Base-by-base conservation (phyloP, 805 yeast genomes). In the Danielia reshetovae region DNA sequence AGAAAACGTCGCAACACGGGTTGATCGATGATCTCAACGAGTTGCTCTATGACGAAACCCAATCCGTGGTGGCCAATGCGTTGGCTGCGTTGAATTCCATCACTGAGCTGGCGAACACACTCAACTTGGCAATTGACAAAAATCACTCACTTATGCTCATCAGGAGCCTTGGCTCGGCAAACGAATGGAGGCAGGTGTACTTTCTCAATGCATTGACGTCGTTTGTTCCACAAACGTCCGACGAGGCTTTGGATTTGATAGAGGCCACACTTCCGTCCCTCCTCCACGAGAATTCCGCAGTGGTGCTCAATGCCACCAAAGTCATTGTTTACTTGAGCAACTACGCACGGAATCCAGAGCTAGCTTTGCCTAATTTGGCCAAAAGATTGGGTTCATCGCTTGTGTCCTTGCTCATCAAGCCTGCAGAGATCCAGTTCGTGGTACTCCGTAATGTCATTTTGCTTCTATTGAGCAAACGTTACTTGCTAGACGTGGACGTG, bases 341-440 rank as follows among this genome's bases (percentile, higher is more conserved):
- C 55, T 90, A 85, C 55, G 78, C 82, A 11, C 70, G 70, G 17
- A 65, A 66, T 32, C 68, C 81, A 1, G 77, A 72, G 19, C 70
- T 72, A 22, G 67, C 69, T n/a, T 52, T 84, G 4, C 81, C 85
- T 1, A 49, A 62, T 2, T 56, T 81, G 12, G 68, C 79, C 6
- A 70, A 72, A 36, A 63, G 81, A 40, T 60, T 87, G 32, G 85
- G 93, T 0, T 72, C 79, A 9, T 78, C 93, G 0, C 62, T 88
- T 28, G 72, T 80, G 1, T 73, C 86, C 4, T 59, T 88, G 22
- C 62, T 88, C 39, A 68, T 85, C 3, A 85, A 84, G 51, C 85
- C 89, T 0, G 62, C 89, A 0, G 97, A 90, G 55, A 67, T 86
- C 17, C 95, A 87, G 57, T 90, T 88, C 54, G 65, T 88, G 29